Base-by-base conservation (phyloP, 768 basidiomycete genomes). In the Termitomyces sp. region DNA sequence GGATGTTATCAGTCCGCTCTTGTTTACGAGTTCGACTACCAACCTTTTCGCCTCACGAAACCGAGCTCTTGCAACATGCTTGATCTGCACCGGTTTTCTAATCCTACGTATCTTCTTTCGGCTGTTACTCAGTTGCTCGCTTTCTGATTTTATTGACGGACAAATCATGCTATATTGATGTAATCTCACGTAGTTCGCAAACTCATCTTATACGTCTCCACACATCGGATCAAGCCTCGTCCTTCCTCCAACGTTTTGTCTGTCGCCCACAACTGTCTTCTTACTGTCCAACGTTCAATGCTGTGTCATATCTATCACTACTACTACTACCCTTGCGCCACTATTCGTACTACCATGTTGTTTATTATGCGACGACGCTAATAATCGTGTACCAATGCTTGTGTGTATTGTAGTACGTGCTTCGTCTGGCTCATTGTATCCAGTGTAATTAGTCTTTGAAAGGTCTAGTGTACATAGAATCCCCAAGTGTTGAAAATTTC, bases 401-500 rank as follows among this genome's bases (percentile, higher is more conserved):
- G 27, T 41, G 37, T 54, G 39, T 54, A 54, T 31, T 54, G 54
- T 58, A 44, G 51, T 30, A 54, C 49, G 58, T 59, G 47, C 47
- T 52, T 48, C 41, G n/a, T 54, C 46, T 41, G 54, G 39, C 13
- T 37, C 24, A 5, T 44, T 16, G 37, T 54, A 54, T 22, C 33
- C 30, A 27, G 36, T 58, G 58, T 54, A 54, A 45, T 33, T 53
- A 48, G 34, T 47, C 24, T 31, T 41, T 24, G 39, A 50, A 34
- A 36, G 6, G 47, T 44, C 8, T 39, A 42, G 53, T 47, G 52
- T 57, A 60, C n/a, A 58, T 60, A 60, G 59, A 53, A 41, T 46
- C 31, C 18, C 37, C 2, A 18, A n/a, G 1, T 41, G 7, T 41
- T 41, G 16, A 16, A 39, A 39, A 16, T 27, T 27, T 0, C 15